Evolutionary conservation across 2,329 filamentous ascomycete species (phyloP).

Genomic region (Lachnellula subtilissima): DNA sequence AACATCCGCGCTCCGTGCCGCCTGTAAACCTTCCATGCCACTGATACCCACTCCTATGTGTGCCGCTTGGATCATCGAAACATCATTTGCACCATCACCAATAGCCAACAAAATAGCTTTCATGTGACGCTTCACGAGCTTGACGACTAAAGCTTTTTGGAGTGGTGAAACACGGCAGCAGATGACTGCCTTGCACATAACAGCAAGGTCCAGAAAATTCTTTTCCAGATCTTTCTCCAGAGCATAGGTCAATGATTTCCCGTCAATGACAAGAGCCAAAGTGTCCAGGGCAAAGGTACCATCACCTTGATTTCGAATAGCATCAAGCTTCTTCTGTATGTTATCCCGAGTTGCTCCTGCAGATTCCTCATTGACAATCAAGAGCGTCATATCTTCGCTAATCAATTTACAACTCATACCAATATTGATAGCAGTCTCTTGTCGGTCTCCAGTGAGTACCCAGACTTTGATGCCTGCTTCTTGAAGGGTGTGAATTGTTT

Average conservation of each 20-base stretch:
- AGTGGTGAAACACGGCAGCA: constrained; percentile 95
- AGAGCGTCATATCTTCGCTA: constrained; percentile 95
- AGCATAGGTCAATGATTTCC: constrained; percentile 89
- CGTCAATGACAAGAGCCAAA: constrained; percentile 89
- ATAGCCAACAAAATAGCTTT: constrained; percentile 91
- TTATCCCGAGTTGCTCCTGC: constrained; percentile 78
- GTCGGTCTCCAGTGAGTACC: constrained; percentile 94
- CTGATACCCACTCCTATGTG: constrained; percentile 98
- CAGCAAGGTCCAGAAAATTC: constrained; percentile 83
- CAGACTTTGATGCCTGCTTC: constrained; percentile 97
- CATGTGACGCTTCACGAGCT: constrained; percentile 88
- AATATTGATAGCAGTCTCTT: constrained; percentile 99
- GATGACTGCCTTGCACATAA: constrained; percentile 98
- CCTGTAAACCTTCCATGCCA: constrained; percentile 93
- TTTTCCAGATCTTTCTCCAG: constrained; percentile 93
- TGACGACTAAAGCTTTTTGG: constrained; percentile 95
- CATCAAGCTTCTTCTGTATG: constrained; percentile 87
- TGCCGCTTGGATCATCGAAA: constrained; percentile 99
- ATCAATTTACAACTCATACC: constrained; percentile 99
- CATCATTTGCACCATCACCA: constrained; percentile 95
- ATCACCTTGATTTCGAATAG: constrained; percentile 77
- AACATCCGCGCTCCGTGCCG: constrained; percentile 90
- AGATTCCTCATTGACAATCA: constrained; percentile 91
- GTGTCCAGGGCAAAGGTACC: constrained; percentile 76
- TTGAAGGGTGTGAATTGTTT: constrained; percentile 96